A percentile compares a stretch with the other conserved stretches of the same genome.
Evolutionary conservation across 2,329 filamentous ascomycete genomes (phyloP).

Genomic region (Aspergillus fumigatiaffinis): DNA sequence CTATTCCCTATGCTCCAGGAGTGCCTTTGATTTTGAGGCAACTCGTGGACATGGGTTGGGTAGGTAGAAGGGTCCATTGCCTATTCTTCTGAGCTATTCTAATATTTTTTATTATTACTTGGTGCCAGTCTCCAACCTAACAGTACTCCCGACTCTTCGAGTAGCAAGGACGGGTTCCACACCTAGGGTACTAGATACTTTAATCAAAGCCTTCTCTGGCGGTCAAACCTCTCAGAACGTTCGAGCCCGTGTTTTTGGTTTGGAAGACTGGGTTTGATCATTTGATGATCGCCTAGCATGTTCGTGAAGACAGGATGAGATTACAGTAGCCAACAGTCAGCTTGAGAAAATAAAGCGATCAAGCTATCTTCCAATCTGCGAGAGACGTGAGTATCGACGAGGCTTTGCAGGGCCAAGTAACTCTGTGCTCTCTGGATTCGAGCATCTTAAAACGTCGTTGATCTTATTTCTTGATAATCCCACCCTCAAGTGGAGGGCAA

Average conservation of each 20-base stretch:
- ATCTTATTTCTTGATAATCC: background rate
- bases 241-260: constrained; percentile 15
- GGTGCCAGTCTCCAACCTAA: background rate
- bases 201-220: constrained; percentile 15
- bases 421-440: background rate
- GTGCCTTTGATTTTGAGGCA: background rate
- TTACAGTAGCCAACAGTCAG: background rate
- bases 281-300: constrained; percentile 5
- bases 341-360: background rate
- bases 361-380: background rate
- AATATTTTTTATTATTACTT: background rate
- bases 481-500: background rate
- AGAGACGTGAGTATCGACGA: background rate
- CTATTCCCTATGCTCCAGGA: background rate
- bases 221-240: constrained; percentile 18
- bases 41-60: background rate
- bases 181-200: constrained; percentile 12
- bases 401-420: background rate
- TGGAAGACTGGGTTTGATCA: constrained; percentile 10
- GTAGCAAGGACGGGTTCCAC: constrained; percentile 8
- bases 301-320: constrained; percentile 1
- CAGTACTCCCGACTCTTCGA: background rate
- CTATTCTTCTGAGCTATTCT: background rate
- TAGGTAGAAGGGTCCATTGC: background rate
- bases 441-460: background rate